Conservation (phyloP, 78 protist species). For the Corallochytrium limacisporum region DNA sequence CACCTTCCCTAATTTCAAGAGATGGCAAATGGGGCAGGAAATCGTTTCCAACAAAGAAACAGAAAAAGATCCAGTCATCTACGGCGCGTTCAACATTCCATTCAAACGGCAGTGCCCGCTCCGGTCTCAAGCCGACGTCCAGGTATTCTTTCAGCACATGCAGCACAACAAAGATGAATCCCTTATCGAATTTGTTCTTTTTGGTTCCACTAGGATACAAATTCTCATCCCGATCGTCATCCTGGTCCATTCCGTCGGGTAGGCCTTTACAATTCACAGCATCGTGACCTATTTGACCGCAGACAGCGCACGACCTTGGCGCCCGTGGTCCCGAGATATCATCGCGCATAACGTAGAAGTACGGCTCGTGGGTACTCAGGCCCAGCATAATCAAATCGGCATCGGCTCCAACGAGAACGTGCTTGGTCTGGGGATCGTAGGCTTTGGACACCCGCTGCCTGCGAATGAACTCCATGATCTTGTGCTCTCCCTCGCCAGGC, state of each 20-base stretch:
- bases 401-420: conserved; percentile 71
- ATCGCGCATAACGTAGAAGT: conserved; percentile 85
- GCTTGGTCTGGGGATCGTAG: conserved; percentile 71
- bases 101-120: background rate
- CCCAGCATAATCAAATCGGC: conserved; percentile 98
- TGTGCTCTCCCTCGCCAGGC: conserved; percentile 99
- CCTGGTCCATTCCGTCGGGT: background rate
- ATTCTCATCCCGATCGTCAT: background rate
- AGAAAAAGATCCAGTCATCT: conserved; percentile 93
- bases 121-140: conserved; percentile 6
- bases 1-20: conserved; percentile 82
- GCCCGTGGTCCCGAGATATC: background rate
- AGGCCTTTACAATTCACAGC: background rate
- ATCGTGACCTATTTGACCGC: conserved; percentile 8
- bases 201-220: background rate
- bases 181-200: conserved; percentile 2
- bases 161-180: conserved; percentile 33
- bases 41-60: conserved; percentile 97
- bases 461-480: conserved; percentile 93
- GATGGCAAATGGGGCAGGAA: conserved; percentile 97
- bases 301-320: background rate
- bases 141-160: conserved; percentile 45
- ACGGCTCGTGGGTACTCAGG: conserved; percentile 96
- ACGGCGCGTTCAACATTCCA: conserved; percentile 74
- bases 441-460: conserved; percentile 44